Evolutionary conservation across 2,329 filamentous ascomycete genomes (phyloP).

Genomic region (Fusarium sp.): DNA sequence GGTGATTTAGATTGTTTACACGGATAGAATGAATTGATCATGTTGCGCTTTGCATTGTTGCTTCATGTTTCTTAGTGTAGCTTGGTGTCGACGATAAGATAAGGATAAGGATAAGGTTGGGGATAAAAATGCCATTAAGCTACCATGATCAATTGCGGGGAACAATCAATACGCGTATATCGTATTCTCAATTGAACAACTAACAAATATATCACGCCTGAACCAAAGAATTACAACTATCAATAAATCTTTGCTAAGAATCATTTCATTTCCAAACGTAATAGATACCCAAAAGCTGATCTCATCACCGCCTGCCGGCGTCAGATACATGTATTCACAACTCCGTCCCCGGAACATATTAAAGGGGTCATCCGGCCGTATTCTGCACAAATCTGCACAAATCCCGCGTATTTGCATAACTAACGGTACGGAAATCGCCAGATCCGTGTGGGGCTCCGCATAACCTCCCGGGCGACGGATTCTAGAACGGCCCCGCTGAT

Average conservation of each 20-base stretch:
- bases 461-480: not conserved
- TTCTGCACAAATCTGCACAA: slow-evolving; percentile 13
- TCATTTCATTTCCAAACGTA: accelerated
- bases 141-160: not conserved
- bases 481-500: not conserved
- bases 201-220: not conserved
- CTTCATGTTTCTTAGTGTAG: accelerated
- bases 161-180: not conserved
- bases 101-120: not conserved
- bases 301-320: too few relatives aligned
- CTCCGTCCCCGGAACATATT: not conserved
- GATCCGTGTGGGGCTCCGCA: slow-evolving; percentile 22
- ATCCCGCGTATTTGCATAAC: slow-evolving; percentile 3
- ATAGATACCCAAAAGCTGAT: accelerated
- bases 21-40: not conserved
- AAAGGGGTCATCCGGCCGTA: not conserved
- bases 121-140: not conserved
- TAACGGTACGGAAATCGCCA: not conserved
- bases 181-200: not conserved
- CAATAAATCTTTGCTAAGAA: accelerated
- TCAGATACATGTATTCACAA: not conserved
- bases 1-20: not conserved
- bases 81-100: not conserved
- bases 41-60: not conserved
- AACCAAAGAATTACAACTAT: not conserved